Conservation (phyloP, 2,329 filamentous ascomycete genomes). For the Cercospora beticola region DNA sequence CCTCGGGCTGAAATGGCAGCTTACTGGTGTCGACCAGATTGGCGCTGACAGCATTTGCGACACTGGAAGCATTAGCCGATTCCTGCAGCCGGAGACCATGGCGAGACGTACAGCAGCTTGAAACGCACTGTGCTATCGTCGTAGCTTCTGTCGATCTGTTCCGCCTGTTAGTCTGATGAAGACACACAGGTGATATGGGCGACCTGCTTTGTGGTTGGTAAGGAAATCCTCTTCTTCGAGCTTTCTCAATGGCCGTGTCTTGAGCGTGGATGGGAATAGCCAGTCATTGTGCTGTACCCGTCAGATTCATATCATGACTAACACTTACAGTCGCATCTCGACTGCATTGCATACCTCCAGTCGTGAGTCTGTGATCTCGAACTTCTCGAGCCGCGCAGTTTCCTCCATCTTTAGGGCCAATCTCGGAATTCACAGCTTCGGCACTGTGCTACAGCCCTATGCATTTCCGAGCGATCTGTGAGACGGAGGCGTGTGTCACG, state of each 20-base stretch:
- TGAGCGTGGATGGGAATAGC: slow-evolving; percentile 34
- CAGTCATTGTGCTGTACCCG: slow-evolving; percentile 33
- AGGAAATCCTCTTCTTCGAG: slow-evolving; percentile 38
- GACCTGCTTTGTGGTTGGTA: slow-evolving; percentile 34
- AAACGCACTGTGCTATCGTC: slow-evolving; percentile 39
- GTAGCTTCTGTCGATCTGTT: slow-evolving; percentile 38
- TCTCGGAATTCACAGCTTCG: slow-evolving; percentile 15
- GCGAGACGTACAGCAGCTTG: slow-evolving; percentile 34
- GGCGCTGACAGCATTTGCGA: slow-evolving; percentile 32
- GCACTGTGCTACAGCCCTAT: slow-evolving; percentile 21
- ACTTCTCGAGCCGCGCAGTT: slow-evolving; percentile 32
- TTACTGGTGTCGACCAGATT: slow-evolving; percentile 34
- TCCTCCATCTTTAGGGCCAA: slow-evolving; percentile 3
- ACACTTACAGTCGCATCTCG: background rate
- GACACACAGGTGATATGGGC: background rate
- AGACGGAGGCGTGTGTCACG: slow-evolving; percentile 1
- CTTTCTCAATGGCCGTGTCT: slow-evolving; percentile 32
- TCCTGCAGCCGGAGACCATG: background rate
- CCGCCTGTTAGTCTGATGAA: background rate
- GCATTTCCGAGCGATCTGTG: slow-evolving; percentile 19
- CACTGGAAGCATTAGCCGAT: slow-evolving; percentile 15
- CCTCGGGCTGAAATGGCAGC: slow-evolving; percentile 31
- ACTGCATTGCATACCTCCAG: slow-evolving; percentile 29
- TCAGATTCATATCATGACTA: slow-evolving; percentile 1
- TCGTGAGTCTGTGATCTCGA: slow-evolving; percentile 36